Evolutionary conservation across 1,284 basidiomycete species (phyloP).

Genomic region (Ceratobasidium sp.): DNA sequence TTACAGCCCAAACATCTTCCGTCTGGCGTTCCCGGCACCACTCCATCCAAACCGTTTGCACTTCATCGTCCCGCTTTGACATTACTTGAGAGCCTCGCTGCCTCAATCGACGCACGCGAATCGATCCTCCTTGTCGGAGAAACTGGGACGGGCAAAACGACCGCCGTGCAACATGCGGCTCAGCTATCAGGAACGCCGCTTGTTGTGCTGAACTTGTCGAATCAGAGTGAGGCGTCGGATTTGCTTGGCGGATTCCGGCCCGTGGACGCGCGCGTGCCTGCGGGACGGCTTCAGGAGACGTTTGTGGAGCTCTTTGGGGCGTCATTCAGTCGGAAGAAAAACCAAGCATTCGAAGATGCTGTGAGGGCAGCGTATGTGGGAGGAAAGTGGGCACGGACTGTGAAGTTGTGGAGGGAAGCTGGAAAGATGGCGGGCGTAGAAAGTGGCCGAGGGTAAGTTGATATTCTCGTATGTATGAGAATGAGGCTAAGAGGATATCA

Average conservation of each 20-base stretch:
- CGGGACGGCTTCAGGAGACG: constrained; percentile 77
- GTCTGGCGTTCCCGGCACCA: constrained; percentile 48
- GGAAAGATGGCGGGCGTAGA: constrained; percentile 65
- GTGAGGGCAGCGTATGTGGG: constrained; percentile 87
- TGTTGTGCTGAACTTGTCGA: constrained; percentile 93
- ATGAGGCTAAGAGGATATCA: constrained; percentile 51
- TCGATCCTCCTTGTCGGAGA: constrained; percentile 96
- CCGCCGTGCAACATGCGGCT: constrained; percentile 90
- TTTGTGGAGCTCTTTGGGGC: constrained; percentile 89
- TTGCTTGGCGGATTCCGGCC: constrained; percentile 97
- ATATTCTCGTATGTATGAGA: constrained; percentile 48
- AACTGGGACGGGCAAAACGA: constrained; percentile 99
- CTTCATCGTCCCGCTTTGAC: constrained; percentile 89
- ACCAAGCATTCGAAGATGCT: constrained; percentile 87
- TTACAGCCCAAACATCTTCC: constrained; percentile 56
- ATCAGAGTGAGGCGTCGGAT: constrained; percentile 97
- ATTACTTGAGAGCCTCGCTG: constrained; percentile 86
- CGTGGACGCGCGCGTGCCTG: constrained; percentile 86
- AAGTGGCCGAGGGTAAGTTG: constrained; percentile 49
- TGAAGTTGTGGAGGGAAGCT: constrained; percentile 88
- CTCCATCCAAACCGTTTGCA: constrained; percentile 76
- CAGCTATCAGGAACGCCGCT: constrained; percentile 82
- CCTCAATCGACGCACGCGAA: constrained; percentile 80
- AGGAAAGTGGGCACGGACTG: constrained; percentile 88
- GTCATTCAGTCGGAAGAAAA: constrained; percentile 93